Evolutionary conservation across 148 eudicot genomes (phyloP).

Genomic region (Spergularia marina): DNA sequence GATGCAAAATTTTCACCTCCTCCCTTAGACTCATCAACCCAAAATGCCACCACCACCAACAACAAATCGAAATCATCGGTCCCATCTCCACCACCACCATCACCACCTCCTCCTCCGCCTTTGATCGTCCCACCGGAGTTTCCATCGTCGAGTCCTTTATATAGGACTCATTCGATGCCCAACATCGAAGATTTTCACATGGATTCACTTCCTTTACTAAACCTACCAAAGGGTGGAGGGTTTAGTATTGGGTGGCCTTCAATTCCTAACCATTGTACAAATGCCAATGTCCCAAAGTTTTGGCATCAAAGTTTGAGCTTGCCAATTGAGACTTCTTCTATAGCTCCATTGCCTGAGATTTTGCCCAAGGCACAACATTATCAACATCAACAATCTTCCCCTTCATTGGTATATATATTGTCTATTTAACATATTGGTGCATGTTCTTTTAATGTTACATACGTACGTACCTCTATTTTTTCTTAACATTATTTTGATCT

Average conservation of each 20-base stretch:
- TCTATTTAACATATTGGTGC: not conserved
- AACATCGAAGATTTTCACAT: slow-evolving; percentile 24
- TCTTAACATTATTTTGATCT: not conserved
- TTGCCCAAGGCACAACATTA: slow-evolving; percentile 41
- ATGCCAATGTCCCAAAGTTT: slow-evolving; percentile 33
- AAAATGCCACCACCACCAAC: slow-evolving; percentile 9
- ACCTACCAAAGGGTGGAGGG: slow-evolving; percentile 20
- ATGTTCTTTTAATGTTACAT: too few species aligned
- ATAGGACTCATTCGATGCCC: slow-evolving; percentile 30
- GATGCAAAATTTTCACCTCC: slow-evolving; percentile 27
- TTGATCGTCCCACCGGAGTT: slow-evolving; percentile 17
- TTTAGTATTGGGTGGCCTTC: slow-evolving; percentile 32
- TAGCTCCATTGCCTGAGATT: slow-evolving; percentile 31
- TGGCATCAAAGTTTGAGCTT: slow-evolving; percentile 40
- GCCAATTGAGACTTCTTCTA: slow-evolving; percentile 34
- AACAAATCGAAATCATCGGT: slow-evolving; percentile 27
- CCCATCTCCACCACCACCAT: not conserved
- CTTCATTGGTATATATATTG: slow-evolving; percentile 55
- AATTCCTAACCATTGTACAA: slow-evolving; percentile 24
- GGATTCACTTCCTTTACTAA: slow-evolving; percentile 21
- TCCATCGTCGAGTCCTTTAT: slow-evolving; percentile 26
- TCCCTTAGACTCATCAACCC: slow-evolving; percentile 27
- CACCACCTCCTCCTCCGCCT: slow-evolving; percentile 23
- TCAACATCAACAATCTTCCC: slow-evolving; percentile 50
- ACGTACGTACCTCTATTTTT: too few species aligned